These are phyloP conservation scores for Arbutus unedo DNA, from an alignment of 148 eudicot species.

Conservation along the genomic window DNA sequence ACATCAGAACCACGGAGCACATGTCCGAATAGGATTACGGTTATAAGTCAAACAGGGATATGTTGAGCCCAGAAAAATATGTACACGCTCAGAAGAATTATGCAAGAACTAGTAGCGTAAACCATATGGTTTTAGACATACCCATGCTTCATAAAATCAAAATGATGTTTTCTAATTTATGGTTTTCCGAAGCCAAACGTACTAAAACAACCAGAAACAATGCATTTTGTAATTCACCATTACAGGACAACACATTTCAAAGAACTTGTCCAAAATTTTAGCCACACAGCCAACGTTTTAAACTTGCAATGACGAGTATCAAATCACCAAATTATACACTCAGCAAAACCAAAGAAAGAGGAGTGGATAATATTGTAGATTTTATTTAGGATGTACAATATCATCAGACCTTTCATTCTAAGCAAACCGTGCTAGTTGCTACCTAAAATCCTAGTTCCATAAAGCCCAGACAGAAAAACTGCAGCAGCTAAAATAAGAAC, in stretches of 20 bases:
- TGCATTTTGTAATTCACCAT: not conserved
- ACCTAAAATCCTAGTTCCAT: not conserved
- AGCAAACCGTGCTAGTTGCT: not conserved
- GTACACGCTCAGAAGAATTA: not conserved
- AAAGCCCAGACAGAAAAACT: not conserved
- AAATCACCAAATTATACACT: constrained; percentile 2
- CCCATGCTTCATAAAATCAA: not conserved
- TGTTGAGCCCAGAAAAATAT: not conserved
- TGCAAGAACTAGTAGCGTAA: not conserved
- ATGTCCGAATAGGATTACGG: not conserved
- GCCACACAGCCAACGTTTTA: not conserved
- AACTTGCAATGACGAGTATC: not conserved
- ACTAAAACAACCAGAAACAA: not conserved
- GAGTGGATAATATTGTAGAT: not conserved
- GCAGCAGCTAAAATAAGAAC: not conserved
- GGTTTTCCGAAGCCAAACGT: not conserved
- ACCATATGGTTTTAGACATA: not conserved
- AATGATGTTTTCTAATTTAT: not conserved
- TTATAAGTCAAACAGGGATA: not conserved
- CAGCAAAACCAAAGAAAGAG: not conserved
- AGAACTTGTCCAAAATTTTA: not conserved
- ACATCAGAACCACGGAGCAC: not conserved
- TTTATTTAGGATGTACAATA: too few relatives aligned
- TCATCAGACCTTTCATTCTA: not conserved
- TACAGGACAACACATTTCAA: not conserved